Percentiles rank a stretch among this genome's conserved stretches.
These are phyloP conservation scores for Verticillium dahliae DNA, from an alignment of 2,329 filamentous ascomycete species.

Conservation along the genomic window DNA sequence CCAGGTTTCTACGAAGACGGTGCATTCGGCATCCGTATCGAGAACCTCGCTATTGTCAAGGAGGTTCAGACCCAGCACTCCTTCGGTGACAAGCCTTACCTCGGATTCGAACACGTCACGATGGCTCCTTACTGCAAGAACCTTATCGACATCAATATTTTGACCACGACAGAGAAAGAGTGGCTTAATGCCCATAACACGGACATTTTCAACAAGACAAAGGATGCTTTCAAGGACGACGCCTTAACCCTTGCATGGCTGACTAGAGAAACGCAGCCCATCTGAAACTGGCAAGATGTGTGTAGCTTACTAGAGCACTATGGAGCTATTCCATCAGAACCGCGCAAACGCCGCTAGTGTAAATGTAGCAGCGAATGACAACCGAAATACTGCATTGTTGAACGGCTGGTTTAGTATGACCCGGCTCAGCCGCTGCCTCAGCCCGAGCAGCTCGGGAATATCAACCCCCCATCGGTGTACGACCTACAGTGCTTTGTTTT, in stretches of 20 bases:
- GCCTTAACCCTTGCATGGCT: slow-evolving; percentile 71
- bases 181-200: slow-evolving; percentile 86
- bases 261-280: slow-evolving; percentile 72
- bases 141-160: slow-evolving; percentile 67
- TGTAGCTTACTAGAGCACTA: neutral
- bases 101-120: slow-evolving; percentile 95
- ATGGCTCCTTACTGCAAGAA: slow-evolving; percentile 94
- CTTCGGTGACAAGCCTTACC: slow-evolving; percentile 89
- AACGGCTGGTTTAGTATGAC: slow-evolving; percentile 4
- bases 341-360: slow-evolving; percentile 49
- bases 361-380: slow-evolving; percentile 66
- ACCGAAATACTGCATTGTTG: slow-evolving; percentile 7
- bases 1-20: slow-evolving; percentile 97
- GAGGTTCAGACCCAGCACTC: slow-evolving; percentile 81
- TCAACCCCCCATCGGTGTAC: slow-evolving; percentile 25
- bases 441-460: slow-evolving; percentile 19
- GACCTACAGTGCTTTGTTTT: slow-evolving; percentile 14
- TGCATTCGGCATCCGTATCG: slow-evolving; percentile 88
- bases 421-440: slow-evolving; percentile 23
- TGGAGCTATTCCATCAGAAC: slow-evolving; percentile 30
- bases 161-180: slow-evolving; percentile 67
- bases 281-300: slow-evolving; percentile 18
- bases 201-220: slow-evolving; percentile 77
- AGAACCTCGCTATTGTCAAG: slow-evolving; percentile 88
- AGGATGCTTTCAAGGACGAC: slow-evolving; percentile 67